phyloP scores from a whole-genome alignment of 2,329 filamentous ascomycete genomes.

The Thielaviopsis populi region DNA sequence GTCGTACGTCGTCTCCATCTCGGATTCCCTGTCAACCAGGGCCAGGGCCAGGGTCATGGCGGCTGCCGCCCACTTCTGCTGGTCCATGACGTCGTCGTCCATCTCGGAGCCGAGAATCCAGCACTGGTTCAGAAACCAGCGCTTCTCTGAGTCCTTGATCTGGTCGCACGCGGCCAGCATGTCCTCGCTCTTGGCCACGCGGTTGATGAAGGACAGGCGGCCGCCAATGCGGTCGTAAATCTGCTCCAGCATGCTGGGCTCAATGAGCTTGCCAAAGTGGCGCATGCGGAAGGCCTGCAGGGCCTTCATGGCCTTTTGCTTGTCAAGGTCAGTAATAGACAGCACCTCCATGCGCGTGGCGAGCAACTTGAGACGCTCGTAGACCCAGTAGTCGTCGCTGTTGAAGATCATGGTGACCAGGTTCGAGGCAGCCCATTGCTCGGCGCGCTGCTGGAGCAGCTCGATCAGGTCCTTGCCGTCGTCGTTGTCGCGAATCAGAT shows the following conservation, averaged over 20 bases:
- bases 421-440: conserved; percentile 88
- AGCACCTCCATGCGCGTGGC: conserved; percentile 92
- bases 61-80: conserved; percentile 88
- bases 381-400: conserved; percentile 97
- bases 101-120: conserved; percentile 58
- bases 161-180: conserved; percentile 65
- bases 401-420: conserved; percentile 90
- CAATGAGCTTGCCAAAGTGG: conserved; percentile 52
- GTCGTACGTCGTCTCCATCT: conserved; percentile 52
- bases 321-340: conserved; percentile 68
- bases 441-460: conserved; percentile 84
- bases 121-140: conserved; percentile 64
- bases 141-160: conserved; percentile 54
- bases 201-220: conserved; percentile 71
- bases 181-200: conserved; percentile 71
- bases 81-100: conserved; percentile 97
- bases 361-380: conserved; percentile 82
- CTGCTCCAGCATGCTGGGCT: conserved; percentile 46
- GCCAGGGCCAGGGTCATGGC: conserved; percentile 88
- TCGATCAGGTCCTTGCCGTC: conserved; percentile 89
- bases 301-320: conserved; percentile 59
- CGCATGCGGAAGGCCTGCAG: conserved; percentile 65
- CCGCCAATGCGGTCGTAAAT: conserved; percentile 83
- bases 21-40: conserved; percentile 66
- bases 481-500: conserved; percentile 79